These are phyloP conservation scores for Hippophae rhamnoides DNA, from an alignment of 306 rosid genomes.

Conservation along the genomic window DNA sequence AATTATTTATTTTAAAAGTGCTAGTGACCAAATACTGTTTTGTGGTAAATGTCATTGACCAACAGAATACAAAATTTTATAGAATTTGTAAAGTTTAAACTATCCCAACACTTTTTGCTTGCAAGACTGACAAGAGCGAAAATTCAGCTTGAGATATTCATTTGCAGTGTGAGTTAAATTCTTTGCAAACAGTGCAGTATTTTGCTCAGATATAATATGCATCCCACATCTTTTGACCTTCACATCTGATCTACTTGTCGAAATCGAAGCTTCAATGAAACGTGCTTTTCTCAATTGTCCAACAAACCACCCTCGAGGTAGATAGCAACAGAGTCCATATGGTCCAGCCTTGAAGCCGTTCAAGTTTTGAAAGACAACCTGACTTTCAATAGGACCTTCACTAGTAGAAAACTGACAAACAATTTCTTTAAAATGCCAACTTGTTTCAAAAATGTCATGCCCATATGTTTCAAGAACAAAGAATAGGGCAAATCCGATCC, in stretches of 20 bases:
- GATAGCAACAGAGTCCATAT: neutral
- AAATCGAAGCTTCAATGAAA: neutral
- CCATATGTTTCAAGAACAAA: too few species aligned
- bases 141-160: neutral
- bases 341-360: neutral
- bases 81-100: too few species aligned
- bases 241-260: neutral
- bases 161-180: neutral
- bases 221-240: conserved; percentile 1
- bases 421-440: neutral
- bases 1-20: too few species aligned
- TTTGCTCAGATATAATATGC: neutral
- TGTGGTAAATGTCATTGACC: too few species aligned
- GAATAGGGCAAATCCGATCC: too few species aligned
- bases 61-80: too few species aligned
- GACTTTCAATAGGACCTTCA: neutral
- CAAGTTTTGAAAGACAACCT: neutral
- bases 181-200: neutral
- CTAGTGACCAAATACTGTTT: too few species aligned
- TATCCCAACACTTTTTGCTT: too few species aligned
- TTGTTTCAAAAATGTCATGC: too few species aligned
- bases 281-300: neutral
- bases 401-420: neutral
- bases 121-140: too few species aligned
- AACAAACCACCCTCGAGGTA: neutral